phyloP scores from a whole-genome alignment of 2,329 filamentous ascomycete species.

The Dactylellina sp. region DNA sequence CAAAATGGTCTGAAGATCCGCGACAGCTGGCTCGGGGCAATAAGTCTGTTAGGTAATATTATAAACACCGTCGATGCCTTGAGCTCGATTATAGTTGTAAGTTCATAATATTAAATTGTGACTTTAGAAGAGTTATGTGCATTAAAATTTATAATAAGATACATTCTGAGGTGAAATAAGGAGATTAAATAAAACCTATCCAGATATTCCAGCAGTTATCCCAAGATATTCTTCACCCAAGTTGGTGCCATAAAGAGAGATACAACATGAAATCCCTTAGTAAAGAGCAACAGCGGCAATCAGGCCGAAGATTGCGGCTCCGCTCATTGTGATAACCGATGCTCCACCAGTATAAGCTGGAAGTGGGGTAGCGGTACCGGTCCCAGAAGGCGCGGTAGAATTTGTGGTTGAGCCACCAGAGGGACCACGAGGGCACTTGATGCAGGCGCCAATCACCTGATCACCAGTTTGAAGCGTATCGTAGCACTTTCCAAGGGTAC shows the following conservation, averaged over 20 bases:
- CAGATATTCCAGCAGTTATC: not conserved
- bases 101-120: too few relatives aligned
- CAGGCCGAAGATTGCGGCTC: not conserved
- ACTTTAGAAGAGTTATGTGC: too few relatives aligned
- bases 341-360: constrained; percentile 7
- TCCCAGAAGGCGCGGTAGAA: not conserved
- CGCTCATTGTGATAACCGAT: not conserved
- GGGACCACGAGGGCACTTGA: constrained; percentile 4
- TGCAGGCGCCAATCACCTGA: constrained; percentile 6
- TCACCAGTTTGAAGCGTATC: not conserved
- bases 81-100: too few relatives aligned
- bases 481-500: constrained; percentile 12
- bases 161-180: too few relatives aligned
- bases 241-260: too few relatives aligned
- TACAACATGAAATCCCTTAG: not conserved
- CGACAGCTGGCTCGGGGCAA: too few relatives aligned
- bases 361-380: not conserved
- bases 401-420: not conserved
- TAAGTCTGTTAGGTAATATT: too few relatives aligned
- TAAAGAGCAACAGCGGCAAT: not conserved
- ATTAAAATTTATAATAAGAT: too few relatives aligned
- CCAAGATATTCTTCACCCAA: too few relatives aligned
- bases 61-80: too few relatives aligned
- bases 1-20: too few relatives aligned
- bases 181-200: too few relatives aligned